Conservation (phyloP, 371 early-diverging fungal species). For the Mortierella sp. region DNA sequence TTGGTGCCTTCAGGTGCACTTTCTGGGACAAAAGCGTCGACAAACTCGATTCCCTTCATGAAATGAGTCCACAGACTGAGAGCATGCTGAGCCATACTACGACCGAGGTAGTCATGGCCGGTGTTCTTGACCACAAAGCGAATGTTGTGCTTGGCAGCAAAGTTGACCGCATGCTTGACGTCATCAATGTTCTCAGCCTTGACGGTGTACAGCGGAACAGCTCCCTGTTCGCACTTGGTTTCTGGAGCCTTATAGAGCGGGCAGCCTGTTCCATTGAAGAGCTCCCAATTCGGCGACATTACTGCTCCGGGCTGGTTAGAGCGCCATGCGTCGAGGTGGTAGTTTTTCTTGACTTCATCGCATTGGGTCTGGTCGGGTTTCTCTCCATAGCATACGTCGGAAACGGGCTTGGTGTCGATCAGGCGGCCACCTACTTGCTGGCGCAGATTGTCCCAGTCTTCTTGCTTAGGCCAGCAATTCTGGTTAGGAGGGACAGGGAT, state of each 20-base stretch:
- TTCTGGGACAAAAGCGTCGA: conserved; percentile 25
- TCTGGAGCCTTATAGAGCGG: neutral
- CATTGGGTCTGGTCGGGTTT: neutral
- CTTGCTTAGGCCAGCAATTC: neutral
- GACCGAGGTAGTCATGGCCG: conserved; percentile 55
- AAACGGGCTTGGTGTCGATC: conserved; percentile 1
- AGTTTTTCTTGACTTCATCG: neutral
- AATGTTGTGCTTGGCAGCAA: conserved; percentile 49
- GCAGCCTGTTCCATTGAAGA: neutral
- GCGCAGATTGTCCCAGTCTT: neutral
- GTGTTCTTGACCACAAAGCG: conserved; percentile 54
- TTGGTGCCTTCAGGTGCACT: neutral
- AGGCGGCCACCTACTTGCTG: neutral
- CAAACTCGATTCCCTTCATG: conserved; percentile 33
- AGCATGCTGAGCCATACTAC: conserved; percentile 45
- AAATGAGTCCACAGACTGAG: conserved; percentile 54
- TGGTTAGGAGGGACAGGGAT: neutral
- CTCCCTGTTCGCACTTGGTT: neutral
- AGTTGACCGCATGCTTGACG: conserved; percentile 30
- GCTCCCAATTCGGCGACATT: neutral
- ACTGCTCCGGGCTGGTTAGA: neutral
- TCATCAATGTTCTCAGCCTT: conserved; percentile 6
- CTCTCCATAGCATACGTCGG: neutral
- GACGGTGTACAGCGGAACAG: conserved; percentile 1
- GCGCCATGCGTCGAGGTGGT: neutral